Evolutionary conservation across 208 protist genomes (phyloP), one percentile per base, ranked within the genome.

Genomic region (Trypanosomatidae sp.): DNA sequence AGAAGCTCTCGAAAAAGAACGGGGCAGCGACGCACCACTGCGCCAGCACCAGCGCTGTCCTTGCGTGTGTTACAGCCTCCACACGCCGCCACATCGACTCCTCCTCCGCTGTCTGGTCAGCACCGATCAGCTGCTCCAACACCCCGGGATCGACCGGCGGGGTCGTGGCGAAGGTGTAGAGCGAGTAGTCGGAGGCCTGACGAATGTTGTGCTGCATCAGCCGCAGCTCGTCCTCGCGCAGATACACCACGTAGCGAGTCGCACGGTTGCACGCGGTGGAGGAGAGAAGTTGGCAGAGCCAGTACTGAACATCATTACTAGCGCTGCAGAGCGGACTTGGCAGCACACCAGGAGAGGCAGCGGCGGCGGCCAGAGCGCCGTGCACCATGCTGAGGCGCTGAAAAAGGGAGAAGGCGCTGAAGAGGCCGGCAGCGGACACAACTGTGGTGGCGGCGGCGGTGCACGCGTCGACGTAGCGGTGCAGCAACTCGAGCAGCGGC

Each of bases 1-100:
- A 94, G 73, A 97, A 97, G 69, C 89, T 91, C 62, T 87, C 82
- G 64, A 88, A 97, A 64, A 94, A 90, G 59, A 90, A 85, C 3
- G 89, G 77, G 3, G 81, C 74, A 28, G 79, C 89, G 15, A 83
- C 81, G 58, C 91, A 87, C 89, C 90, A 97, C 70, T 86, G 84
- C 52, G 83, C 77, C 2, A 94, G 55, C 46, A 79, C 53, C n/a
- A 82, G 69, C 17, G 72, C 56, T 13, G 69, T 25, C 15, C 79
- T 39, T 3, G 71, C 64, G 41, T 66, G 71, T 49, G 59, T 71
- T 62, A 67, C 25, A 47, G 15, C 62, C 36, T 71, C 62, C 59
- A 39, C 33, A 69, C n/a, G n/a, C n/a, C n/a, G n/a, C n/a, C n/a
- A 0, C 2, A 12, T 33, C 30, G 30, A 33, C 13, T 28, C 30